phyloP scores from a whole-genome alignment of 805 yeast genomes.

The Saccharomyces eubayanus region DNA sequence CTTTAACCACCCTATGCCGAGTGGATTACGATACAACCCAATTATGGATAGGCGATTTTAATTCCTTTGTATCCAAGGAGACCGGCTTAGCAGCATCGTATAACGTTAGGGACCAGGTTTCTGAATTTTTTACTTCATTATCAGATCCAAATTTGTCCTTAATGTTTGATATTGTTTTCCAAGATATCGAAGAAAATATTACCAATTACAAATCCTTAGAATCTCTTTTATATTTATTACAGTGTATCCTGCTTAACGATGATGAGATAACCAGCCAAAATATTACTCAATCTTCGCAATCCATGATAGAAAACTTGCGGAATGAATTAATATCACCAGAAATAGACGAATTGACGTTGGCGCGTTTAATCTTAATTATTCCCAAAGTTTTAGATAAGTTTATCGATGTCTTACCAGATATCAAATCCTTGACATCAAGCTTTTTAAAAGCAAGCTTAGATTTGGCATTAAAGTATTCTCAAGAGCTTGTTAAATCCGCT shows the following conservation, averaged over 20 bases:
- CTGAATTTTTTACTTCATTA: slow-evolving; percentile 47
- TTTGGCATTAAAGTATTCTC: slow-evolving; percentile 21
- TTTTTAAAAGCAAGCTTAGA: slow-evolving; percentile 18
- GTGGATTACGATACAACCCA: slow-evolving; percentile 39
- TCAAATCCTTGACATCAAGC: slow-evolving; percentile 28
- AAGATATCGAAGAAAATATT: neutral
- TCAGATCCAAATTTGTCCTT: slow-evolving; percentile 22
- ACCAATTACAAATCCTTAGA: slow-evolving; percentile 8
- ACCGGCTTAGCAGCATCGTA: slow-evolving; percentile 54
- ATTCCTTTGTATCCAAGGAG: slow-evolving; percentile 63
- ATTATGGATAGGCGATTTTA: slow-evolving; percentile 52
- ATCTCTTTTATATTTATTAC: slow-evolving; percentile 19
- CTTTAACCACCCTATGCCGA: slow-evolving; percentile 34
- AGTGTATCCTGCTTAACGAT: slow-evolving; percentile 16
- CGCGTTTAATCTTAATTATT: slow-evolving; percentile 43
- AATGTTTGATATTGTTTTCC: neutral
- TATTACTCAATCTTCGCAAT: neutral
- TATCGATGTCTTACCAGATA: slow-evolving; percentile 28
- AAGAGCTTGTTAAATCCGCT: slow-evolving; percentile 29
- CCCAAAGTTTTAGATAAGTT: slow-evolving; percentile 55
- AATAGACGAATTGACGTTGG: slow-evolving; percentile 32
- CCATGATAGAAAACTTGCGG: neutral
- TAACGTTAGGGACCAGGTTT: slow-evolving; percentile 52
- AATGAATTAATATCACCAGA: neutral
- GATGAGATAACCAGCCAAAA: slow-evolving; percentile 6